A percentile compares a stretch with the other conserved stretches of the same genome.
These are phyloP conservation scores for Pythium pyrilobum DNA, from an alignment of 352 stramenopile genomes.

Conservation along the genomic window DNA sequence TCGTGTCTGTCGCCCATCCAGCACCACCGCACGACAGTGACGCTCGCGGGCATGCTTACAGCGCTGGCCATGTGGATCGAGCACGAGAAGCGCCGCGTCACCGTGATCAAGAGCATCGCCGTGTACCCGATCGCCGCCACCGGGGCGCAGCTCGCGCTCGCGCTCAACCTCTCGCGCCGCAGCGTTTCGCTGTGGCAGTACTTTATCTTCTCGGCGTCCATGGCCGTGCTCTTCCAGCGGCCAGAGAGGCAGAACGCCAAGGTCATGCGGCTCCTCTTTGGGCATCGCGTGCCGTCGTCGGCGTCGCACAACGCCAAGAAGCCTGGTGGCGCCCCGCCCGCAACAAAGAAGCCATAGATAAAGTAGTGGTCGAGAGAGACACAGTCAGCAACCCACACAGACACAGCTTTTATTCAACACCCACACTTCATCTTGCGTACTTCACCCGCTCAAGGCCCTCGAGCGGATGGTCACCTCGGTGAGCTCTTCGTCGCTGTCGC, in stretches of 20 bases:
- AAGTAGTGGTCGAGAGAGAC: neutral
- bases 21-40: constrained; percentile 20
- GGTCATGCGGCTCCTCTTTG: constrained; percentile 54
- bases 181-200: constrained; percentile 38
- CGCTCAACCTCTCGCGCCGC: constrained; percentile 11
- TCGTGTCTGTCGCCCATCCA: constrained; percentile 47
- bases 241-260: constrained; percentile 36
- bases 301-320: neutral
- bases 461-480: constrained; percentile 8
- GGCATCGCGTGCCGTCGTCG: constrained; percentile 22
- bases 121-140: constrained; percentile 45
- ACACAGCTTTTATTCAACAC: neutral
- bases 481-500: constrained; percentile 22
- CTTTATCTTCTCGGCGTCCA: constrained; percentile 33
- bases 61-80: constrained; percentile 43
- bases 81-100: constrained; percentile 50
- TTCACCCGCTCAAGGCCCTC: neutral
- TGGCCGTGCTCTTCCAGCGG: constrained; percentile 46
- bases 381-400: neutral
- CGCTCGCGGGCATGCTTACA: constrained; percentile 34
- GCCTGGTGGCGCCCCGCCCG: no score
- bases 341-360: no score
- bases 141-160: constrained; percentile 13
- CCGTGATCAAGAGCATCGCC: constrained; percentile 59
- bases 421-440: no score